Evolutionary conservation across 169 alveolate genomes (phyloP).

Genomic region (Cryptosporidium meleagridis): DNA sequence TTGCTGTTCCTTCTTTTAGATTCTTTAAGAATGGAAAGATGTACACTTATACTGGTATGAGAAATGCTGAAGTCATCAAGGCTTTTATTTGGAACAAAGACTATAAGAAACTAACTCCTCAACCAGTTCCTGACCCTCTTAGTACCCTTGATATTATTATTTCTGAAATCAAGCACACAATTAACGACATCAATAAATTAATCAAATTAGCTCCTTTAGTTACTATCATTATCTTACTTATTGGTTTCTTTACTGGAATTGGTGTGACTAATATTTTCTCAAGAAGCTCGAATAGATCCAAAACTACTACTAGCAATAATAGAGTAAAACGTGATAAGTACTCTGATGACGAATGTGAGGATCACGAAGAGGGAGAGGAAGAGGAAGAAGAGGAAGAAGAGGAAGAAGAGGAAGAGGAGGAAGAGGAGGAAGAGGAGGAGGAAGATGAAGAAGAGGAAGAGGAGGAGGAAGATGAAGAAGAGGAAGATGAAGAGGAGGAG

Average conservation of each 20-base stretch:
- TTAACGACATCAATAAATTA: slow-evolving; percentile 32
- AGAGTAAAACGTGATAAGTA: background rate
- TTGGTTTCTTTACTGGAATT: slow-evolving; percentile 54
- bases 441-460: slow-evolving; percentile 33
- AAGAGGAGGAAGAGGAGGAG: slow-evolving; percentile 25
- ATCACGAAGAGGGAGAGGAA: background rate
- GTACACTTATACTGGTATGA: slow-evolving; percentile 64
- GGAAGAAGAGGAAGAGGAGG: slow-evolving; percentile 23
- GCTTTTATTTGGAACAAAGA: slow-evolving; percentile 64
- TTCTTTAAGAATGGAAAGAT: slow-evolving; percentile 54
- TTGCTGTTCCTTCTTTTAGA: slow-evolving; percentile 68
- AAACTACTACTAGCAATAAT: background rate
- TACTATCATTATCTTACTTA: slow-evolving; percentile 30
- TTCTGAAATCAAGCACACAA: slow-evolving; percentile 48
- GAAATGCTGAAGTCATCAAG: slow-evolving; percentile 56
- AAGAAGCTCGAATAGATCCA: background rate
- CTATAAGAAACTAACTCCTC: slow-evolving; percentile 44
- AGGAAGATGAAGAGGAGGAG: slow-evolving; percentile 39
- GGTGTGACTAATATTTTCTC: slow-evolving; percentile 11
- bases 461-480: slow-evolving; percentile 31
- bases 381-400: background rate
- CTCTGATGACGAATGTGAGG: background rate
- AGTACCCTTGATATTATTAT: slow-evolving; percentile 23
- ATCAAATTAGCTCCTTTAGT: slow-evolving; percentile 48
- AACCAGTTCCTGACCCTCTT: slow-evolving; percentile 45